A percentile compares a stretch with the other conserved stretches of the same genome.
Conservation (phyloP, 768 basidiomycete species). For the Lentinula edodes region DNA sequence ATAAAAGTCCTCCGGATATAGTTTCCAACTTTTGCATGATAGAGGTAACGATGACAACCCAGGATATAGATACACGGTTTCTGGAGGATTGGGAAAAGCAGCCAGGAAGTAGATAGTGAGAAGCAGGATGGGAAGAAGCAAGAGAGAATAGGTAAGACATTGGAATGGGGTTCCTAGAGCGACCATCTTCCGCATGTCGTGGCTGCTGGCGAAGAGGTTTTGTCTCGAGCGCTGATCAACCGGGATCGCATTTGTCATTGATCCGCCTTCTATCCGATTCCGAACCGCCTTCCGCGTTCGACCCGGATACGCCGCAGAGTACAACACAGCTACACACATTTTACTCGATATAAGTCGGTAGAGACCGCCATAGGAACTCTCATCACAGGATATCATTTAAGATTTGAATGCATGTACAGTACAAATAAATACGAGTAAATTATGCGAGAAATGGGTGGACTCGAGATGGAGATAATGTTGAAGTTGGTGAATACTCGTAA, state of each 20-base stretch:
- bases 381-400: too few relatives aligned
- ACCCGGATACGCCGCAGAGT: too few relatives aligned
- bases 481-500: too few relatives aligned
- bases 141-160: constrained; percentile 43
- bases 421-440: too few relatives aligned
- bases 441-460: too few relatives aligned
- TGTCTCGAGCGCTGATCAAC: background rate
- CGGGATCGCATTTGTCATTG: background rate
- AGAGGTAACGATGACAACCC: constrained; percentile 58
- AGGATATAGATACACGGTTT: constrained; percentile 41
- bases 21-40: constrained; percentile 52
- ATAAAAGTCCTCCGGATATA: constrained; percentile 72
- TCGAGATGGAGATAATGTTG: too few relatives aligned
- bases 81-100: constrained; percentile 59
- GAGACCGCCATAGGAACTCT: too few relatives aligned
- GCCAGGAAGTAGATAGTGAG: constrained; percentile 58
- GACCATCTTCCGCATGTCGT: constrained; percentile 2
- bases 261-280: background rate
- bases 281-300: background rate
- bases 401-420: too few relatives aligned
- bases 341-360: too few relatives aligned
- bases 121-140: constrained; percentile 57
- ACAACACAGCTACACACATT: too few relatives aligned
- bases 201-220: background rate
- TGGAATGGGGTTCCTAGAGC: constrained; percentile 3